phyloP scores from a whole-genome alignment of 495 filamentous ascomycete genomes.

The Haplographium delicatum region DNA sequence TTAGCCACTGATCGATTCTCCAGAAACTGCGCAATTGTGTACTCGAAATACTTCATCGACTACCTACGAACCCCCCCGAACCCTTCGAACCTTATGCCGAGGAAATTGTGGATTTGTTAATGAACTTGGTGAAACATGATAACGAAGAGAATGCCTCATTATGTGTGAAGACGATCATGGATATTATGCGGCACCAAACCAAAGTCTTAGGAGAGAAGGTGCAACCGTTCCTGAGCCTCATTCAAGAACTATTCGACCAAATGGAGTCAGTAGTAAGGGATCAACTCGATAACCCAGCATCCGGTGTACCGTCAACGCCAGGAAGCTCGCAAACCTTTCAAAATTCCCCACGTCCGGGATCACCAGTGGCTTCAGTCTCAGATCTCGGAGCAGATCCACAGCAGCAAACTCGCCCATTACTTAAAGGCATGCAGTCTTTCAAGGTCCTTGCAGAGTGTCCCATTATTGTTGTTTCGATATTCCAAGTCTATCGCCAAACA shows the following conservation, averaged over 20 bases:
- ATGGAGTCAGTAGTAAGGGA: conserved; percentile 92
- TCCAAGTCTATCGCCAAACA: conserved; percentile 79
- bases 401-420: conserved; percentile 70
- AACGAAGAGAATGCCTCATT: conserved; percentile 98
- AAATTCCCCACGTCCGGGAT: conserved; percentile 83
- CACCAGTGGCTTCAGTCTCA: conserved; percentile 71
- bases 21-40: conserved; percentile 87
- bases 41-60: conserved; percentile 88
- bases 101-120: conserved; percentile 80
- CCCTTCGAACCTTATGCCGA: conserved; percentile 79
- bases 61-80: conserved; percentile 77
- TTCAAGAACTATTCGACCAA: conserved; percentile 90
- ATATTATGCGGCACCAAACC: conserved; percentile 86
- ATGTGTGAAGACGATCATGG: conserved; percentile 97
- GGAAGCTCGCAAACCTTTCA: conserved; percentile 57
- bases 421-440: conserved; percentile 96
- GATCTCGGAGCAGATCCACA: conserved; percentile 72
- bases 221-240: conserved; percentile 84
- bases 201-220: conserved; percentile 72
- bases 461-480: conserved; percentile 97
- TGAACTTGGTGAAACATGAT: conserved; percentile 80
- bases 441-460: conserved; percentile 97
- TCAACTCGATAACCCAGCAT: conserved; percentile 76
- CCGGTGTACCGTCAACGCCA: conserved; percentile 68
- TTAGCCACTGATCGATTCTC: conserved; percentile 16